Evolutionary conservation across 1,139 yeast genomes (phyloP).

Genomic region (Tardiomyces depauwii): DNA sequence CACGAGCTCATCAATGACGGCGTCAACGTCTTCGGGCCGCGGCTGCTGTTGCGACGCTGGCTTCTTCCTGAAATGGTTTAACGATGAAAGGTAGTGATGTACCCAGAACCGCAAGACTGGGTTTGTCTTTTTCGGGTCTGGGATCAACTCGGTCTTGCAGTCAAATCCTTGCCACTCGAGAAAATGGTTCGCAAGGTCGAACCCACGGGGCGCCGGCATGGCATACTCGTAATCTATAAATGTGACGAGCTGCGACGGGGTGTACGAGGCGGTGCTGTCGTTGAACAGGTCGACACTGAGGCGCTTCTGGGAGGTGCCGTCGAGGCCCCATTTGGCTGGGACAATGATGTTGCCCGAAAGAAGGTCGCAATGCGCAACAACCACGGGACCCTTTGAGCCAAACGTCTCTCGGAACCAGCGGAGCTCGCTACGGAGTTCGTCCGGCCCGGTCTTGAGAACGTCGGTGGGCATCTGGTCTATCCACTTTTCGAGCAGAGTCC

Average conservation of each 20-base stretch:
- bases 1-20: constrained; percentile 43
- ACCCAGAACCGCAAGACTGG: constrained; percentile 40
- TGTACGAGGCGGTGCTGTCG: constrained; percentile 5
- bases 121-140: constrained; percentile 37
- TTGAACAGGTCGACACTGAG: not conserved
- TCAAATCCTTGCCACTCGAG: constrained; percentile 85
- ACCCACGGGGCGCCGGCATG: constrained; percentile 71
- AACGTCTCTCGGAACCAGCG: constrained; percentile 39
- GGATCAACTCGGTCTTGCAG: constrained; percentile 52
- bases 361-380: constrained; percentile 62
- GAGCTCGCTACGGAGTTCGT: constrained; percentile 34
- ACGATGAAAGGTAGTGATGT: constrained; percentile 22
- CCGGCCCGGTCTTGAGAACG: constrained; percentile 15
- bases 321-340: constrained; percentile 30
- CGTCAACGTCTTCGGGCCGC: constrained; percentile 20
- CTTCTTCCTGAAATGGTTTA: constrained; percentile 7
- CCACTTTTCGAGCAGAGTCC: constrained; percentile 57
- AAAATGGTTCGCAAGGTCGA: constrained; percentile 77
- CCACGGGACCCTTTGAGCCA: constrained; percentile 35
- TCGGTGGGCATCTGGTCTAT: constrained; percentile 41
- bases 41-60: constrained; percentile 1
- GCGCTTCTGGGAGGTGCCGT: constrained; percentile 2
- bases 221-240: constrained; percentile 78
- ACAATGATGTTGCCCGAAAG: constrained; percentile 63
- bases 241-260: not conserved